These are phyloP conservation scores for Dactylellina drechsleri DNA, from an alignment of 2,329 filamentous ascomycete species.

Conservation along the genomic window DNA sequence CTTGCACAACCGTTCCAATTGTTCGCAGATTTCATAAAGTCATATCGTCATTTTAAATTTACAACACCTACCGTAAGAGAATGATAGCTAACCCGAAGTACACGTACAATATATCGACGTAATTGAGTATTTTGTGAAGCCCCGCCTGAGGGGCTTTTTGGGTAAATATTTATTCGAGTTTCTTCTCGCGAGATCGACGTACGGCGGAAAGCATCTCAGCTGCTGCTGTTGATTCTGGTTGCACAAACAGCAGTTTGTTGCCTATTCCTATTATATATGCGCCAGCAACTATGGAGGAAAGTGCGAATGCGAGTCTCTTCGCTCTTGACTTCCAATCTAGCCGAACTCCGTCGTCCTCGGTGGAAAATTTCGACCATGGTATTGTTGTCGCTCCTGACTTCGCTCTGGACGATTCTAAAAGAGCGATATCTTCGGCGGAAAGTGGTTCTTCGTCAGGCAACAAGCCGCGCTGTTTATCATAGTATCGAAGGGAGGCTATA, in stretches of 20 bases:
- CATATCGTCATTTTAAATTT: too few species aligned
- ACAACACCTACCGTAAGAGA: too few species aligned
- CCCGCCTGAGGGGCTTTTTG: background rate
- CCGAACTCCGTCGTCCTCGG: background rate
- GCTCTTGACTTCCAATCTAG: background rate
- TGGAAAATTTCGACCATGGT: background rate
- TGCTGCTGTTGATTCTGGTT: conserved; percentile 35
- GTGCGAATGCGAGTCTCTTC: conserved; percentile 10
- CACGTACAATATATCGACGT: too few species aligned
- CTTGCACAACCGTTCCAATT: too few species aligned
- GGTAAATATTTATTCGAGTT: conserved; percentile 1
- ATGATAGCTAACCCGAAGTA: background rate
- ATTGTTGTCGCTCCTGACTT: conserved; percentile 10
- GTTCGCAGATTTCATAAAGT: background rate
- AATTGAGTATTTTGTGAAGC: too few species aligned
- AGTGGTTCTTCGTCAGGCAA: conserved; percentile 51
- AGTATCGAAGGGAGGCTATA: conserved; percentile 49
- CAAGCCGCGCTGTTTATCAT: conserved; percentile 29
- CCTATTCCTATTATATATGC: conserved; percentile 35
- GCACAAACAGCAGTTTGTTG: conserved; percentile 33
- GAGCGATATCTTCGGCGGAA: conserved; percentile 34
- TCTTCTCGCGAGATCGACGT: conserved; percentile 22
- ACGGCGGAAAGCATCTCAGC: conserved; percentile 44
- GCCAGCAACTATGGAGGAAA: conserved; percentile 21
- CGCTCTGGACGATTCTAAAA: conserved; percentile 23